Base-by-base conservation (phyloP, 78 protist species). In the Speleostelium caveatum region DNA sequence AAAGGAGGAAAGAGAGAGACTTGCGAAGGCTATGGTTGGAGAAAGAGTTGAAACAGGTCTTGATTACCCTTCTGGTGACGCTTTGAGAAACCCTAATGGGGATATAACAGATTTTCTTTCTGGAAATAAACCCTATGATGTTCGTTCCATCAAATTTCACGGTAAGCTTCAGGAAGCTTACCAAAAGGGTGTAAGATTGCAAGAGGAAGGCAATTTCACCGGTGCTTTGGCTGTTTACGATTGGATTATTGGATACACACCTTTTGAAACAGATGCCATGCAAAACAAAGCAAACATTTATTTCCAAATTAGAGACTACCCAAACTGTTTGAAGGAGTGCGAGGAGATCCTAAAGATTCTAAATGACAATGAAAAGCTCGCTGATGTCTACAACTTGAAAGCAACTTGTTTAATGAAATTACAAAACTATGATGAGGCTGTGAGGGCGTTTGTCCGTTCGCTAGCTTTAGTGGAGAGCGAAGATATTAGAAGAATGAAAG, bases 311-410 rank as follows among this genome's bases (percentile, higher is more conserved):
- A 35, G 60, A 38, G 30, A 35, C 19, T 67, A 35, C 8, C 63
- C 41, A 5, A 79, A 83, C 2, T 77, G 79, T 30, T 69, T 83
- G 6, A 3, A 30, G 42, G 91, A 83, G 30, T 71, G 80, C 59
- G 55, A 83, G 2, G 21, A 10, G 0, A 58, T 83, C 3, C 26
- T 83, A 7, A 69, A 55, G 22, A 83, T 38, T 45, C 59, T 79
- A 32, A 56, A 60, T 32, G 58, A 58, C 8, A 65, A 61, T 39
- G 79, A 83, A 55, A 0, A 21, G 32, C 4, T 83, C 16, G 61
- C 91, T 69, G 91, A 83, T 75, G 71, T 73, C 39, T 53, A 69
- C 45, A 59, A 24, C 33, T 22, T 83, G 30, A 83, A 83, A 60
- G 91, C 73, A 42, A 28, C 36, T 22, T 58, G 68, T 69, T 71